Evolutionary conservation across 1,284 basidiomycete genomes (phyloP), one percentile per base, ranked within the genome.

Genomic region (Blastosporella zonata): DNA sequence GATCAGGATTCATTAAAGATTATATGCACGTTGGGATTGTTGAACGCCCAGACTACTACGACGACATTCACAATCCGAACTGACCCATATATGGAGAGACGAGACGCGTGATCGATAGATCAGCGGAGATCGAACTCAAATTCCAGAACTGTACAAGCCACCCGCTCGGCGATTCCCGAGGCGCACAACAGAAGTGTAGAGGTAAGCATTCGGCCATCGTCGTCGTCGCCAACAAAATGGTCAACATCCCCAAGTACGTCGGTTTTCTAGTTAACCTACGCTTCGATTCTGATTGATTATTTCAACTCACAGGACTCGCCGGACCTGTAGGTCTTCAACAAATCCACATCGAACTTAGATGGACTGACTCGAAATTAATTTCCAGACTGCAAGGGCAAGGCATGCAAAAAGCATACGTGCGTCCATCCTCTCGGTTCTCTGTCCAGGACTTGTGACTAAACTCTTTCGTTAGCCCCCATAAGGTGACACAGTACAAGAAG

Each of bases 401-500:
- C 83, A 64, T 99, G 96, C 93, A 90, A 81, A 78, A 97, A 97
- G 79, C 95, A 98, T 85, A 97, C 94, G 88, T 95, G 75, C 59
- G 88, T 77, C 27, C n/a, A 9, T 17, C 28, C 10, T 20, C n/a
- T n/a, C 6, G 23, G 15, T 23, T 5, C 27, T 5, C 27, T 6
- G 28, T 35, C 17, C 1, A 17, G 29, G 38, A 28, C 22, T 40
- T 2, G 2, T 29, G 20, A 22, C 29, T 51, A 27, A 44, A 43
- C 22, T 37, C 13, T 13, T 29, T 13, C 10, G 58, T 38, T 62
- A 92, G 89, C 53, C 88, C 93, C 51, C 94, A 97, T 78, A 96
- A 97, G 75, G 93, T 93, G 62, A 96, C 93, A 55, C 93, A 97
- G 71, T 97, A 96, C 83, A 97, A 97, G 88, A 96, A 92, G 82